Evolutionary conservation across 2,329 filamentous ascomycete species (phyloP).

Genomic region (Fusarium sp.): DNA sequence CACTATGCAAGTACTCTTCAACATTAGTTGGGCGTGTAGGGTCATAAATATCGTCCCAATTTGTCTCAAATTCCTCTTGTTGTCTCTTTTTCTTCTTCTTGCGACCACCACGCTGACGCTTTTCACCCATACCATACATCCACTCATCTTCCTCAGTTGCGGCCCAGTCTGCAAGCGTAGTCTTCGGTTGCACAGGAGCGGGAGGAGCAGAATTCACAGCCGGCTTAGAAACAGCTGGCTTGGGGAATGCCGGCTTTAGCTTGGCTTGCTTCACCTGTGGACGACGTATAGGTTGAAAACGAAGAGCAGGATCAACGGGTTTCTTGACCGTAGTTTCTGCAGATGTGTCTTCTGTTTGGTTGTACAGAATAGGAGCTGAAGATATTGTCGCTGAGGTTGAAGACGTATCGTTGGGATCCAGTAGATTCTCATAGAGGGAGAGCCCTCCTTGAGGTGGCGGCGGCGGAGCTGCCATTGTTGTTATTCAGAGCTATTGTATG

Average conservation of each 20-base stretch:
- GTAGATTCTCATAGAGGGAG: constrained; percentile 87
- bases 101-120: constrained; percentile 80
- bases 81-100: constrained; percentile 78
- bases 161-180: constrained; percentile 83
- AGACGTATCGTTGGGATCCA: constrained; percentile 67
- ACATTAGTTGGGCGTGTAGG: constrained; percentile 84
- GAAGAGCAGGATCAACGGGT: constrained; percentile 70
- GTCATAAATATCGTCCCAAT: constrained; percentile 95
- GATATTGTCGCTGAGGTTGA: constrained; percentile 74
- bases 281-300: constrained; percentile 88
- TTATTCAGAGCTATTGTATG: neutral
- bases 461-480: constrained; percentile 48
- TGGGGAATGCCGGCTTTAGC: constrained; percentile 70
- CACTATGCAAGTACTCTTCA: constrained; percentile 84
- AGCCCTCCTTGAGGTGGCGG: constrained; percentile 61
- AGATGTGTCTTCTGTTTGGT: constrained; percentile 60
- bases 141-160: constrained; percentile 84
- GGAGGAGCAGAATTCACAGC: constrained; percentile 48
- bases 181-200: constrained; percentile 65
- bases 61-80: constrained; percentile 66
- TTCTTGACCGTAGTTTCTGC: constrained; percentile 69
- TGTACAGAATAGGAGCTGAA: constrained; percentile 79
- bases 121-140: constrained; percentile 71
- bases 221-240: constrained; percentile 51
- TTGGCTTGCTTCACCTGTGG: constrained; percentile 71